phyloP scores from a whole-genome alignment of 78 protist species.

The Dictyostelium discoideum region dicty_2.7 NC_007088.5:8040001-8040500 shows the following conservation, averaged over 20 bases:
- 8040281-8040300: background rate
- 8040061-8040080: slow-evolving; percentile 64
- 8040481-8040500: slow-evolving; percentile 78
- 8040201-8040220: slow-evolving; percentile 69
- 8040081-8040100: slow-evolving; percentile 66
- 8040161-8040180: slow-evolving; percentile 11
- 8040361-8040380: slow-evolving; percentile 50
- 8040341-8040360: slow-evolving; percentile 22
- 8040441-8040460: slow-evolving; percentile 30
- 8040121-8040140: slow-evolving; percentile 45
- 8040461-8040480: slow-evolving; percentile 62
- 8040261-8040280: slow-evolving; percentile 45
- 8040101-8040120: slow-evolving; percentile 62
- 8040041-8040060: slow-evolving; percentile 85
- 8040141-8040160: slow-evolving; percentile 28
- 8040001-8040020: slow-evolving; percentile 61
- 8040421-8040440: slow-evolving; percentile 10
- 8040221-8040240: slow-evolving; percentile 80
- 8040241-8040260: slow-evolving; percentile 31
- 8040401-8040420: slow-evolving; percentile 34
- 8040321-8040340: background rate
- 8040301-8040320: slow-evolving; percentile 11
- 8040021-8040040: slow-evolving; percentile 64
- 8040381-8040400: slow-evolving; percentile 28
- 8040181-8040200: slow-evolving; percentile 45